These are phyloP conservation scores for Rhinocladiella mackenziei DNA, from an alignment of 2,329 filamentous ascomycete genomes.

Conservation along the genomic window DNA sequence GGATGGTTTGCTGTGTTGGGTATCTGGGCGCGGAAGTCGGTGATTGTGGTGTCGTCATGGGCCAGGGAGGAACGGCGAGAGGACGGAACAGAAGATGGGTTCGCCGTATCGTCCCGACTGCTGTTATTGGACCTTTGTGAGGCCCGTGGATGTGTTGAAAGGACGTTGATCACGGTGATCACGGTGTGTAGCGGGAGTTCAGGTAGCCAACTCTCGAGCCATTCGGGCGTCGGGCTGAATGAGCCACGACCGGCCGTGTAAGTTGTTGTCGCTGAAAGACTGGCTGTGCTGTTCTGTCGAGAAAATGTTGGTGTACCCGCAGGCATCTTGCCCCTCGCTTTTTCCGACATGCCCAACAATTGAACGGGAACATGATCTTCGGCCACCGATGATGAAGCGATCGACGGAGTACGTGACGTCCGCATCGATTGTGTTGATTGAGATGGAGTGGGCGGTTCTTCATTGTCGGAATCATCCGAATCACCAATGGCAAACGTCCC, in stretches of 20 bases:
- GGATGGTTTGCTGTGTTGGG: constrained; percentile 47
- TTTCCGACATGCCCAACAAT: constrained; percentile 90
- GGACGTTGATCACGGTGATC: constrained; percentile 66
- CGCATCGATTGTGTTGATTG: constrained; percentile 53
- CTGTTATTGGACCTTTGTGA: constrained; percentile 32
- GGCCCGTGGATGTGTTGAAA: constrained; percentile 45
- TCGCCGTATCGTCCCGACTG: constrained; percentile 24
- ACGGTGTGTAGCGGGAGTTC: constrained; percentile 85
- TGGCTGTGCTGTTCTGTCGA: constrained; percentile 82
- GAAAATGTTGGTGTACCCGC: constrained; percentile 78
- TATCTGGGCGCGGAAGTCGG: constrained; percentile 42
- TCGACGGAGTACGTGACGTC: constrained; percentile 62
- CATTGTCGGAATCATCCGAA: constrained; percentile 67
- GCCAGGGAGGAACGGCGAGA: constrained; percentile 35
- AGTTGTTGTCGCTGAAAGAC: constrained; percentile 63
- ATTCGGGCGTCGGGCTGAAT: constrained; percentile 75
- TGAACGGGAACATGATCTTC: constrained; percentile 81
- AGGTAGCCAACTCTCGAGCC: constrained; percentile 92
- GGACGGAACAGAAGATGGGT: constrained; percentile 17
- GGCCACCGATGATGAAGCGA: constrained; percentile 59
- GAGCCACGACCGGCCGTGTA: constrained; percentile 51
- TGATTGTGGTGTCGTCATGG: constrained; percentile 38
- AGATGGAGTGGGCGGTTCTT: constrained; percentile 59
- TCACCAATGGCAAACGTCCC: constrained; percentile 88
- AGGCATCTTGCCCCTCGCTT: constrained; percentile 92